Evolutionary conservation across 805 yeast genomes (phyloP).

Genomic region (Starmerella tilneyi): DNA sequence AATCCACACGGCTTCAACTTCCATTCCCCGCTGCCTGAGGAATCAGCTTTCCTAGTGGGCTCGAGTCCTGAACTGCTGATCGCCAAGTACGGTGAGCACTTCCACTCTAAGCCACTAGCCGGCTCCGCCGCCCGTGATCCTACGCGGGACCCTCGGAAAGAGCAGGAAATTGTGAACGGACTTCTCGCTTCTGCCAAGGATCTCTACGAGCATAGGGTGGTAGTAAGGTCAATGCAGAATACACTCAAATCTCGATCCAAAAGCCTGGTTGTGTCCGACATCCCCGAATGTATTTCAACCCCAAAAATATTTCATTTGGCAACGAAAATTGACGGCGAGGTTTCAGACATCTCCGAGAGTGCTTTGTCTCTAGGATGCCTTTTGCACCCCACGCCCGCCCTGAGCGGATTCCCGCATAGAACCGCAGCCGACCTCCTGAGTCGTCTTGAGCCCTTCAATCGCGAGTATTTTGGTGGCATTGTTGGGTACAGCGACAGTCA

Average conservation of each 20-base stretch:
- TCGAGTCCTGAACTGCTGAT: constrained; percentile 18
- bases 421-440: constrained; percentile 9
- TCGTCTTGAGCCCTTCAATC: constrained; percentile 17
- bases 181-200: constrained; percentile 13
- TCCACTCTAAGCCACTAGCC: constrained; percentile 17
- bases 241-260: constrained; percentile 6
- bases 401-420: constrained; percentile 18
- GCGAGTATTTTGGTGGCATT: constrained; percentile 19
- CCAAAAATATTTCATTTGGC: constrained; percentile 18
- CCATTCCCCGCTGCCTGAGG: constrained; percentile 16
- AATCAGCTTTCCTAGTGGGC: constrained; percentile 7
- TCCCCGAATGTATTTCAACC: constrained; percentile 7
- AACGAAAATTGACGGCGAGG: constrained; percentile 9
- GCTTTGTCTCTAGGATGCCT: constrained; percentile 11
- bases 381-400: constrained; percentile 19
- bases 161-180: neutral
- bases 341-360: neutral
- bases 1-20: constrained; percentile 16
- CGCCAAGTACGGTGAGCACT: constrained; percentile 9
- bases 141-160: neutral
- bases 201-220: constrained; percentile 16
- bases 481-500: constrained; percentile 16
- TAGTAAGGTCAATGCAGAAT: constrained; percentile 13
- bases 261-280: constrained; percentile 6
- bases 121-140: constrained; percentile 17